Evolutionary conservation across 345 rosid species (phyloP), one percentile per base, ranked within the genome.

Genomic region (Eucalyptus dawsonii): DNA sequence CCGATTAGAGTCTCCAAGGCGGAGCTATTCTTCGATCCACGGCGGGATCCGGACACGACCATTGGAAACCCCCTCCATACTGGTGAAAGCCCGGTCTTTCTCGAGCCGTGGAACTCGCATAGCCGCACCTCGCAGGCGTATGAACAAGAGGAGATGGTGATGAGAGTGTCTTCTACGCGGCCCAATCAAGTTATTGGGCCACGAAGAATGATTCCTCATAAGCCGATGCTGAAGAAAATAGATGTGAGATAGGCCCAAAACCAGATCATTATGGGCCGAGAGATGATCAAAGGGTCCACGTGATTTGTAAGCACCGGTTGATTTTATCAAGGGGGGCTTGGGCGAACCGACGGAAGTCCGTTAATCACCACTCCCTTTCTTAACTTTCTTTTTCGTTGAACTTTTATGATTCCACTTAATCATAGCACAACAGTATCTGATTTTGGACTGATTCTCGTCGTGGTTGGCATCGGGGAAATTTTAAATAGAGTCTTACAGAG

Each of bases 51-150:
- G 19, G 10, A 15, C 76, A 17, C 6, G 9, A 31, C 69, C 31
- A 13, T 29, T 1, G 69, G 69, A 62, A 62, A 2, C 31, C 69
- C 67, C 31, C 37, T 29, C 37, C 37, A 7, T 14, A 65, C 34
- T 16, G 10, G 11, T 8, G 12, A 19, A 67, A 67, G 40, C 76
- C 42, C 22, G 67, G 21, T 69, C 42, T 14, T n/a, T 65, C 76
- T 8, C 2, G 16, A 65, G 76, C 17, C 76, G 16, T n/a, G 0
- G 76, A 34, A 7, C 76, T 67, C 2, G 21, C 21, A 17, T 7
- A n/a, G 7, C 21, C 1, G 21, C 21, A 67, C 22, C 11, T 14
- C 0, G 76, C 11, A 1, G 56, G 10, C 9, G 10, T 19, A 8
- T 53, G 58, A 53, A 8, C 1, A 60, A 60, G 67, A 60, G 17